phyloP scores from a whole-genome alignment of 176 grass and related monocot genomes.

The Hordeum marinum region DNA sequence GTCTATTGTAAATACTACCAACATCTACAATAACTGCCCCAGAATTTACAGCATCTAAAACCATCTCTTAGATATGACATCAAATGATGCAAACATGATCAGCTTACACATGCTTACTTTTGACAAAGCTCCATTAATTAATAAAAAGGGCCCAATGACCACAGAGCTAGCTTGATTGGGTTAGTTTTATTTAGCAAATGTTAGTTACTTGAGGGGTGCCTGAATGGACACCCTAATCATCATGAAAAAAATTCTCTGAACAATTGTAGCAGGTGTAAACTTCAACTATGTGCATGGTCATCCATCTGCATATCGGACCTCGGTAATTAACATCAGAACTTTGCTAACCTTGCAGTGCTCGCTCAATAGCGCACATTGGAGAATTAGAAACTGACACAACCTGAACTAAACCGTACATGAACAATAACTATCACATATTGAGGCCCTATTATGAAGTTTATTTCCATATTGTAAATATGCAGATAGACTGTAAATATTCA shows the following conservation, averaged over 20 bases:
- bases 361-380: not conserved
- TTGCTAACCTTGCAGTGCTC: not conserved
- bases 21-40: constrained; percentile 6
- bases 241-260: not conserved
- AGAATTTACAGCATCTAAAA: constrained; percentile 17
- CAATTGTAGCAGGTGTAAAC: not conserved
- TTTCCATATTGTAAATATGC: not conserved
- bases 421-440: constrained; percentile 1
- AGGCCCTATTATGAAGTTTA: constrained; percentile 10
- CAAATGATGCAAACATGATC: constrained; percentile 1
- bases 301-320: not conserved
- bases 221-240: not conserved
- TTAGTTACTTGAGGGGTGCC: not conserved
- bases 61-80: not conserved
- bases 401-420: not conserved
- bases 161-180: not conserved
- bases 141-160: constrained; percentile 3
- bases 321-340: not conserved
- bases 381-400: not conserved
- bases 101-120: not conserved
- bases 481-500: not conserved
- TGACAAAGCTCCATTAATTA: not conserved
- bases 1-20: not conserved
- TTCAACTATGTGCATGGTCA: not conserved
- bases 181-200: not conserved